Percentiles rank a stretch among this genome's conserved stretches.
Conservation (phyloP, 75 land plant species). For the Ceratopteris richardii region DNA sequence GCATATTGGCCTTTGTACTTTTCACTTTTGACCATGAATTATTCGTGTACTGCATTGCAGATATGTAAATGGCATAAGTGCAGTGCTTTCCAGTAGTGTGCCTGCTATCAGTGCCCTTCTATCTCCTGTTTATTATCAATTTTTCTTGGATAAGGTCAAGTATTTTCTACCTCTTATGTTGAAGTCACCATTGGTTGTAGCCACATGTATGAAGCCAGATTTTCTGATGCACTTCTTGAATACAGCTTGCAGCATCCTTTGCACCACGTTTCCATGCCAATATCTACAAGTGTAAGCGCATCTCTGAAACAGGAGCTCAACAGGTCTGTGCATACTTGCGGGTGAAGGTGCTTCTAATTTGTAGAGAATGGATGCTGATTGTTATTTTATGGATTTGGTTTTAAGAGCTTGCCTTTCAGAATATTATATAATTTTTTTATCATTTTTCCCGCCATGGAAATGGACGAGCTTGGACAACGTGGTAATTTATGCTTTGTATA, state of each 20-base stretch:
- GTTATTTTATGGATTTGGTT: too few relatives aligned
- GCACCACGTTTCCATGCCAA: slow-evolving; percentile 88
- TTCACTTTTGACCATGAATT: too few relatives aligned
- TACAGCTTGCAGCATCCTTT: slow-evolving; percentile 97
- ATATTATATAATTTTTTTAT: not conserved
- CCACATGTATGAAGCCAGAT: not conserved
- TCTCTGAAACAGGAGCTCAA: slow-evolving; percentile 99
- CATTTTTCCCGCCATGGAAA: not conserved
- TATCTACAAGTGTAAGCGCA: slow-evolving; percentile 94
- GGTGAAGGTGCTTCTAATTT: too few relatives aligned
- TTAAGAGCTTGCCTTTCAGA: not conserved
- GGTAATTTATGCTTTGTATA: not conserved
- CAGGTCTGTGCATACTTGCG: slow-evolving; percentile 76
- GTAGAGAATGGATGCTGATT: too few relatives aligned
- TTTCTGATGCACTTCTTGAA: not conserved
- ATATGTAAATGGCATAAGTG: slow-evolving; percentile 92
- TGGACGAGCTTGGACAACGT: too few relatives aligned
- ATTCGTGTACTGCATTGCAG: slow-evolving; percentile 16
- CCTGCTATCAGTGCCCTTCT: slow-evolving; percentile 89
- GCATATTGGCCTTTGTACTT: too few relatives aligned
- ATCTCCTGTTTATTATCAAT: slow-evolving; percentile 91
- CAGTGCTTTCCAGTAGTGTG: slow-evolving; percentile 82
- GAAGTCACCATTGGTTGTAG: not conserved
- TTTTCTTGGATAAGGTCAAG: slow-evolving; percentile 92
- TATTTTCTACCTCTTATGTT: slow-evolving; percentile 6